Evolutionary conservation across 805 yeast species (phyloP).

Genomic region (Tetrapisispora namnaoensis): DNA sequence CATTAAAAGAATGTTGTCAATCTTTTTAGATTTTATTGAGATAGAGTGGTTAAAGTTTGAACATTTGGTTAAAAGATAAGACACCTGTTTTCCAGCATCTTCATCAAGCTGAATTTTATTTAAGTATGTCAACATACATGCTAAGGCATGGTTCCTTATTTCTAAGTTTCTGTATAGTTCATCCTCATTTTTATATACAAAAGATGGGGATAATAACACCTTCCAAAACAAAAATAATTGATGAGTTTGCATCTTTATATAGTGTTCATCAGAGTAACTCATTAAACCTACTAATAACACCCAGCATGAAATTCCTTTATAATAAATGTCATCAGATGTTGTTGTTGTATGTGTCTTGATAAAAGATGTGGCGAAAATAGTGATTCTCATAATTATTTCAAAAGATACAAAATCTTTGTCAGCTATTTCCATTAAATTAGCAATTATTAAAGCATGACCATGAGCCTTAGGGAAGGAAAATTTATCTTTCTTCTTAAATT

Average conservation of each 20-base stretch:
- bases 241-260: constrained; percentile 44
- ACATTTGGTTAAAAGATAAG: constrained; percentile 40
- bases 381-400: constrained; percentile 35
- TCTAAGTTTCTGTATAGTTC: constrained; percentile 36
- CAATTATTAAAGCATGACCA: constrained; percentile 33
- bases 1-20: constrained; percentile 27
- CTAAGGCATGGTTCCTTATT: constrained; percentile 47
- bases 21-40: constrained; percentile 16
- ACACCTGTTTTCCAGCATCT: constrained; percentile 37
- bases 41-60: constrained; percentile 28
- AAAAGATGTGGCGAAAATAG: constrained; percentile 36
- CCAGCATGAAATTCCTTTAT: constrained; percentile 46
- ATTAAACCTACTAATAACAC: constrained; percentile 52
- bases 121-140: constrained; percentile 46
- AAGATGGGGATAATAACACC: constrained; percentile 42
- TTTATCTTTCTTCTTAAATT: constrained; percentile 19
- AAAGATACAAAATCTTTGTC: constrained; percentile 37
- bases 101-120: constrained; percentile 32
- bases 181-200: constrained; percentile 32
- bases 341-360: constrained; percentile 32
- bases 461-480: constrained; percentile 29
- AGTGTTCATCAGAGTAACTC: constrained; percentile 44
- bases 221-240: constrained; percentile 61
- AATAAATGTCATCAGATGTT: constrained; percentile 25
- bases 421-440: constrained; percentile 29